A percentile compares a stretch with the other conserved stretches of the same genome.
phyloP scores from a whole-genome alignment of 495 filamentous ascomycete species.

The Lophiostoma macrostomum region DNA sequence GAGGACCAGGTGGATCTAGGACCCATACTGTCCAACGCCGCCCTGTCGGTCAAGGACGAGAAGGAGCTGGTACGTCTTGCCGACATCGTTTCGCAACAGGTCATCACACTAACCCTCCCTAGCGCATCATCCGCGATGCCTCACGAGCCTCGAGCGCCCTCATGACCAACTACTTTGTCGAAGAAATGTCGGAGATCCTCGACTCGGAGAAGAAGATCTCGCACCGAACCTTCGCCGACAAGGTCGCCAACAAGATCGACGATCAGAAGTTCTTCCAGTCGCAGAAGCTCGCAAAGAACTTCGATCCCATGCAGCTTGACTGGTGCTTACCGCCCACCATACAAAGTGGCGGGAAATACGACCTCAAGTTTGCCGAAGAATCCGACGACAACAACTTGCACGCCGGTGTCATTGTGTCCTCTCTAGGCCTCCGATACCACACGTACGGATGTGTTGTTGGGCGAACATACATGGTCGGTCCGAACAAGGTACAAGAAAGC shows the following conservation, averaged over 20 bases:
- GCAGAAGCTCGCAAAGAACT: conserved; percentile 78
- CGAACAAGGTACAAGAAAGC: conserved; percentile 83
- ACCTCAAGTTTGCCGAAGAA: conserved; percentile 71
- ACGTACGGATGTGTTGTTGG: conserved; percentile 88
- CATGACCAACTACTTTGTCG: conserved; percentile 91
- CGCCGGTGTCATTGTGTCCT: conserved; percentile 85
- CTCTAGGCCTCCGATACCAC: conserved; percentile 89
- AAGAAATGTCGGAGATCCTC: conserved; percentile 93
- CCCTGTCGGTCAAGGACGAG: conserved; percentile 94
- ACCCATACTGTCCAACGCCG: conserved; percentile 71
- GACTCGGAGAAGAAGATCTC: conserved; percentile 96
- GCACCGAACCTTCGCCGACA: conserved; percentile 75
- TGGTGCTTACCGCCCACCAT: conserved; percentile 90
- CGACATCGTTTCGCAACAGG: not conserved
- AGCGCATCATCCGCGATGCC: conserved; percentile 87
- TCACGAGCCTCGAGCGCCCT: conserved; percentile 88
- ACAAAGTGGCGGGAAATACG: conserved; percentile 93
- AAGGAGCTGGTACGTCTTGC: conserved; percentile 68
- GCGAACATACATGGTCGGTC: conserved; percentile 93
- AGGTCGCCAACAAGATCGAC: conserved; percentile 85
- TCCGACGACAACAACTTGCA: conserved; percentile 84
- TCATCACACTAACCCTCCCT: conserved; percentile 8
- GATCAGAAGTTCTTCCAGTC: conserved; percentile 88
- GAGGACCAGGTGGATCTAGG: conserved; percentile 86
- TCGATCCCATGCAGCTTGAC: conserved; percentile 88